A percentile compares a stretch with the other conserved stretches of the same genome.
Conservation (phyloP, 1,139 yeast genomes). For the Suhomyces chickasaworum region DNA sequence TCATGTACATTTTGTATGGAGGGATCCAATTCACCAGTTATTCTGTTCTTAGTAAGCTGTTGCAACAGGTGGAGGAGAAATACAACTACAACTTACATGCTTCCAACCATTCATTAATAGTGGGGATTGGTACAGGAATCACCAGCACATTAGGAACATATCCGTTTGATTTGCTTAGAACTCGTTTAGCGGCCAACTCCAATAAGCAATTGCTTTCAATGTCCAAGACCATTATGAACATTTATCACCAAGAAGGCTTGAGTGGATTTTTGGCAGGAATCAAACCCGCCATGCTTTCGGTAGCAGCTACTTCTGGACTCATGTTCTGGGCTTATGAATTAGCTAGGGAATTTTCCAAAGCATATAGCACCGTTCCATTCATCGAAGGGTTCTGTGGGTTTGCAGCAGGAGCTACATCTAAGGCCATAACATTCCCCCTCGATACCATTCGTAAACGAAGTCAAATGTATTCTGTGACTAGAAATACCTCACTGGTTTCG, state of each 20-base stretch:
- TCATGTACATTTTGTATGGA: constrained; percentile 82
- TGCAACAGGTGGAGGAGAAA: constrained; percentile 34
- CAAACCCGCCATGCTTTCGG: constrained; percentile 60
- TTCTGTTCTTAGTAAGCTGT: constrained; percentile 50
- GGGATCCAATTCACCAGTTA: constrained; percentile 81
- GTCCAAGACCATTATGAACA: constrained; percentile 40
- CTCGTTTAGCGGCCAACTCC: constrained; percentile 71
- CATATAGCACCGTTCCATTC: constrained; percentile 38
- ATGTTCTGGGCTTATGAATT: constrained; percentile 69
- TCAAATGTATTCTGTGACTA: constrained; percentile 55
- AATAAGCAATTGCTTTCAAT: constrained; percentile 49
- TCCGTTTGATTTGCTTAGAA: constrained; percentile 85
- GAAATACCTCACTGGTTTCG: constrained; percentile 13
- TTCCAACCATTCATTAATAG: constrained; percentile 53
- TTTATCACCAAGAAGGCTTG: constrained; percentile 52
- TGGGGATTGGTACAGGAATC: constrained; percentile 80
- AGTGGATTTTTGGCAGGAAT: constrained; percentile 66
- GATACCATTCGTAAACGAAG: constrained; percentile 80
- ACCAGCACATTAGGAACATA: constrained; percentile 73
- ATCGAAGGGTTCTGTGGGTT: constrained; percentile 72
- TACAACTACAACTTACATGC: constrained; percentile 31
- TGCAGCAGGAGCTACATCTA: constrained; percentile 74
- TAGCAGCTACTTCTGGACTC: constrained; percentile 66
- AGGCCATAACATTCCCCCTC: constrained; percentile 77
- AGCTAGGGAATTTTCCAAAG: constrained; percentile 35